A percentile compares a stretch with the other conserved stretches of the same genome.
These are phyloP conservation scores for Solanum gandarillasii DNA, from an alignment of 257 asterid species.

Conservation along the genomic window DNA sequence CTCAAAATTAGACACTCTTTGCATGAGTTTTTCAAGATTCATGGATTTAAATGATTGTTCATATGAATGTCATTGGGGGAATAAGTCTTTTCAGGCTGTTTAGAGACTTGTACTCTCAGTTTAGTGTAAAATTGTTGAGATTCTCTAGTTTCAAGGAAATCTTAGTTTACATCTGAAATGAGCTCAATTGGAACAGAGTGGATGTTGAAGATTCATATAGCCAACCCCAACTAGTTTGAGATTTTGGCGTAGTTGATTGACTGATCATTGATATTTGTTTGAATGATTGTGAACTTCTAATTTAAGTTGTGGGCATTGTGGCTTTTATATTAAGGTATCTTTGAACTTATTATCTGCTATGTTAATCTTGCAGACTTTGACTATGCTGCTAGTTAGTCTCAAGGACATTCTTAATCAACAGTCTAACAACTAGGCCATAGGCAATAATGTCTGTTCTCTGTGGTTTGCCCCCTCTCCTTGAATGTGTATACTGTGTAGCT, in stretches of 20 bases:
- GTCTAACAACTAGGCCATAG: conserved; percentile 2
- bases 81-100: neutral
- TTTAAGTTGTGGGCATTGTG: neutral
- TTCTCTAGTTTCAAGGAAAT: neutral
- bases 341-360: neutral
- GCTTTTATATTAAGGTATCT: neutral
- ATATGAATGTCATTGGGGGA: neutral
- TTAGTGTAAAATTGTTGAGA: neutral
- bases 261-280: neutral
- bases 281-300: neutral
- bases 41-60: neutral
- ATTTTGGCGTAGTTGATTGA: neutral
- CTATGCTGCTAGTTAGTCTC: neutral
- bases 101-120: neutral
- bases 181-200: neutral
- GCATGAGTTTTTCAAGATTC: neutral
- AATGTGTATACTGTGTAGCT: conserved; percentile 64
- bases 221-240: neutral
- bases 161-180: neutral
- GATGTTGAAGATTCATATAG: neutral
- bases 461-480: conserved; percentile 59
- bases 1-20: neutral
- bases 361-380: neutral
- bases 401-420: neutral
- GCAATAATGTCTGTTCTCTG: conserved; percentile 57